Base-by-base conservation (phyloP, 345 rosid species). In the Hibiscus syriacus region DNA sequence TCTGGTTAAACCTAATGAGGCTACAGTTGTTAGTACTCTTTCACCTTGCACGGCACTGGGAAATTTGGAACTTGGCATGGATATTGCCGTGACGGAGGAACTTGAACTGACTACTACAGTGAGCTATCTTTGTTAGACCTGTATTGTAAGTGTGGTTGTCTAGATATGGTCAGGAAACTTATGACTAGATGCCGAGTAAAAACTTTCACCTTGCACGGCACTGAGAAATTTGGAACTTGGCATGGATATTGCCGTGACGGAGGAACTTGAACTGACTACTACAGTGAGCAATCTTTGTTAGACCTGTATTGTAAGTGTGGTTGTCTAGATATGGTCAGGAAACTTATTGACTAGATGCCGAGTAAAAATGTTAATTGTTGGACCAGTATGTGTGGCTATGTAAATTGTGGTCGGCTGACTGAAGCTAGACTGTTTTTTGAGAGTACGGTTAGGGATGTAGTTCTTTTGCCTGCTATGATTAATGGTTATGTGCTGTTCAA, bases 401-500 rank as follows among this genome's bases (percentile, higher is more conserved):
- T 78, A 19, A 81, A 83, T 34, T 70, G 73, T 5, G 87, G 94
- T 56, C 73, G 26, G 58, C 68, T 86, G 50, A 80, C 74, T 43
- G 87, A 81, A 39, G 97, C 90, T 38, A 82, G 90, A 78, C 74
- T 73, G 65, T 76, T 90, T 74, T 90, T 90, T 71, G 90, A 88
- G 48, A 81, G 90, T 76, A 89, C 89, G 2, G 77, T 70, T 3
- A 85, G 70, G 70, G 94, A 88, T 80, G 73, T 88, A 63, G 82
- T 90, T 73, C 77, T 88, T 41, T 88, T 95, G 97, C 88, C 94
- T 13, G 92, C 85, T 55, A 90, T 90, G 95, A 83, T 90, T 59
- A 87, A 86, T 68, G 97, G 92, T 25, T 88, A 88, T 61, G 90
- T 90, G 68, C 92, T 85, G 55, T 85, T 78, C 68, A 86, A 85